Evolutionary conservation across 1,284 basidiomycete genomes (phyloP), one percentile per base, ranked within the genome.

Genomic region (Marasmius oreades): DNA sequence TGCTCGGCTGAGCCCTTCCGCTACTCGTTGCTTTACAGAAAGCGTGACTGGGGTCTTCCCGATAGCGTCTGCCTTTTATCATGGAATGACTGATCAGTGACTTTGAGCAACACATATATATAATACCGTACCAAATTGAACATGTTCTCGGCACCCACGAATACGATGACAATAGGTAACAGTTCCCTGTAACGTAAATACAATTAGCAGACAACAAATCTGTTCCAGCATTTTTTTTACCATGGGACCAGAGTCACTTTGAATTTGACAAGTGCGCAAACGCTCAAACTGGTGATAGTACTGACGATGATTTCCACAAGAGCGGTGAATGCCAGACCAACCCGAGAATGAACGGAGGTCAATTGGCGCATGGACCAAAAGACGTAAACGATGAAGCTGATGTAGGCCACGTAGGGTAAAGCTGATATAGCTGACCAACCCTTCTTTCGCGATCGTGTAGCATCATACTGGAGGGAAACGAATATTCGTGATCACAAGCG

Each of bases 81-180:
- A 24, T 31, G 28, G 10, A 16, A 43, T 23, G 23, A 36, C 53
- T 50, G 7, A 53, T 45, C 16, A n/a, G n/a, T n/a, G n/a, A 56
- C 12, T 16, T 16, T 6, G 47, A 4, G 10, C 28, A 8, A 14
- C 14, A 50, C 10, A 3, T 31, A n/a, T 31, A 51, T 44, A 62
- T 51, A 22, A 8, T 47, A 51, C 71, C 86, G 66, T 69, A 95
- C 93, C 67, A 99, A 77, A 64, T 89, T 90, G 69, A 93, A 93
- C 95, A 98, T 98, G 67, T 98, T 98, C 73, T 98, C 96, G 1
- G 93, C 91, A 8, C 96, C 96, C 18, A 98, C 92, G 62, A 98
- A 95, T 16, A 95, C 85, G 51, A 99, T 93, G 50, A 98, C 91
- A 60, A 98, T 92, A 0, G 95, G 95, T 54, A 98, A 78, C 37